Conservation (phyloP, 2,329 filamentous ascomycete genomes). For the Paecilomyces sp. region DNA sequence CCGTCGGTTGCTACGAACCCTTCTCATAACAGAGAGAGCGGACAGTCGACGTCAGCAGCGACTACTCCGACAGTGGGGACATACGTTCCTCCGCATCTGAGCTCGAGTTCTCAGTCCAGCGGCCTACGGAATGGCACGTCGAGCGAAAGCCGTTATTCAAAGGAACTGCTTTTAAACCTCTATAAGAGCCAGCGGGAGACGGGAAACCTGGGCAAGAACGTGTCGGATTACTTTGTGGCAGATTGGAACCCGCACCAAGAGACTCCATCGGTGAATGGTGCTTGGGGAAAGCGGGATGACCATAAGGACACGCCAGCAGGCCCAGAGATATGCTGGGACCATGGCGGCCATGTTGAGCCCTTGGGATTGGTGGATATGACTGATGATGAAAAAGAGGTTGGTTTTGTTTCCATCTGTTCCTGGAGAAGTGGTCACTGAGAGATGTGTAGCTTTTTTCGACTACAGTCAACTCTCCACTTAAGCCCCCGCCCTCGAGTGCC, state of each 20-base stretch:
- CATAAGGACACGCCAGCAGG: conserved; percentile 66
- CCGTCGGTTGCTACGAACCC: conserved; percentile 53
- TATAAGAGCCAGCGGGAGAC: conserved; percentile 54
- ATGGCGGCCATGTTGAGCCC: conserved; percentile 60
- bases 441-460: conserved; percentile 62
- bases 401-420: conserved; percentile 12
- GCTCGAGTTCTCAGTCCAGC: conserved; percentile 40
- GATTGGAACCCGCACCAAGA: conserved; percentile 72
- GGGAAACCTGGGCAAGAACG: conserved; percentile 49
- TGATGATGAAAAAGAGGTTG: conserved; percentile 59
- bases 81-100: conserved; percentile 58
- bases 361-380: conserved; percentile 67
- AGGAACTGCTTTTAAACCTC: conserved; percentile 70
- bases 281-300: conserved; percentile 74
- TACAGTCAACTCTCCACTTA: conserved; percentile 90
- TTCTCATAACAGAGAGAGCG: conserved; percentile 39
- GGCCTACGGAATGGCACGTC: conserved; percentile 48
- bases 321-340: conserved; percentile 89
- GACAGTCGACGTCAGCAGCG: conserved; percentile 32
- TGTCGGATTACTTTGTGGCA: conserved; percentile 62
- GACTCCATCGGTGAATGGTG: conserved; percentile 54
- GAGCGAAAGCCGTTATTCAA: conserved; percentile 60
- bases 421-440: conserved; percentile 13
- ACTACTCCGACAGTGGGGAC: conserved; percentile 35
- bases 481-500: conserved; percentile 64